phyloP scores from a whole-genome alignment of 2,329 filamentous ascomycete genomes.

The Colletotrichum spaethianum region DNA sequence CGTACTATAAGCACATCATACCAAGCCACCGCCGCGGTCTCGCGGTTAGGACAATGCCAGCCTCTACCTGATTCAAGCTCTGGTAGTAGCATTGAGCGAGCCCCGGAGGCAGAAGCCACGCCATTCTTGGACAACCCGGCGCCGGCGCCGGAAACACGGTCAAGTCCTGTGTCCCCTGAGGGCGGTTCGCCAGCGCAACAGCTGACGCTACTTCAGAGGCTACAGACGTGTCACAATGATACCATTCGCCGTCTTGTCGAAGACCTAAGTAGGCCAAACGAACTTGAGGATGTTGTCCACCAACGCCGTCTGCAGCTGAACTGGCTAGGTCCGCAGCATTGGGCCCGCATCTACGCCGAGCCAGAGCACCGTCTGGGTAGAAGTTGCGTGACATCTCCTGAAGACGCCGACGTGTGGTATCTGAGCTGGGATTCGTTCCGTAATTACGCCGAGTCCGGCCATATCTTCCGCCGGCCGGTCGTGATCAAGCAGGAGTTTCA shows the following conservation, averaged over 20 bases:
- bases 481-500: slow-evolving; percentile 7
- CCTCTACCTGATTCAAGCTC: not conserved
- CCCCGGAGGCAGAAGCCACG: not conserved
- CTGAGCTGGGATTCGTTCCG: not conserved
- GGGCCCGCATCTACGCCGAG: slow-evolving; percentile 2
- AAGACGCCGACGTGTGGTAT: slow-evolving; percentile 9
- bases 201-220: not conserved
- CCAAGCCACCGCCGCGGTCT: not conserved
- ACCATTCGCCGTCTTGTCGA: not conserved
- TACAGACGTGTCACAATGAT: not conserved
- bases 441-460: not conserved
- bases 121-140: not conserved
- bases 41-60: not conserved
- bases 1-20: not conserved
- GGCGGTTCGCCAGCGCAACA: not conserved
- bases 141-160: not conserved
- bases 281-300: not conserved
- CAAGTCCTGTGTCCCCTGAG: not conserved
- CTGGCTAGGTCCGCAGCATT: slow-evolving; percentile 3
- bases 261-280: not conserved
- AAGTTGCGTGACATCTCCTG: not conserved
- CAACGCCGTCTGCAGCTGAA: not conserved
- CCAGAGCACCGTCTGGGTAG: not conserved
- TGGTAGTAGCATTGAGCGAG: not conserved
- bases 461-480: slow-evolving; percentile 2